These are phyloP conservation scores for Boletus sensibilis DNA, from an alignment of 768 basidiomycete genomes.

Conservation along the genomic window DNA sequence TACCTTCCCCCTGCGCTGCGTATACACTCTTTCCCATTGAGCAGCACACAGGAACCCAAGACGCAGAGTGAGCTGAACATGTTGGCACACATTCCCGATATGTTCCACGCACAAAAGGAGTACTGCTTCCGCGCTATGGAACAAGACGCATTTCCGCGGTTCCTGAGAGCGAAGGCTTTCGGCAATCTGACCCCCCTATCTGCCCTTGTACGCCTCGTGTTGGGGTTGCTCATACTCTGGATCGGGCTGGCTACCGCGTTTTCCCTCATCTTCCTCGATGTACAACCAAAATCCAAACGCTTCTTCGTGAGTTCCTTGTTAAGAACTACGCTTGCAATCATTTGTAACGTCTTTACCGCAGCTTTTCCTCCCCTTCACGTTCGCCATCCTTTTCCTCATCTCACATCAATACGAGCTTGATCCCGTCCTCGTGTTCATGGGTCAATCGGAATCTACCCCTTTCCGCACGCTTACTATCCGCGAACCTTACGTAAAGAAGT, in stretches of 20 bases:
- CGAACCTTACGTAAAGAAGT: conserved; percentile 91
- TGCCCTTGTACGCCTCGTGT: conserved; percentile 79
- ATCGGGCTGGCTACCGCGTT: conserved; percentile 91
- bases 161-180: conserved; percentile 96
- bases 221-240: conserved; percentile 87
- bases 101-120: conserved; percentile 97
- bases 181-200: conserved; percentile 94
- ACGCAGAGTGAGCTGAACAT: conserved; percentile 62
- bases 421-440: conserved; percentile 90
- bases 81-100: conserved; percentile 91
- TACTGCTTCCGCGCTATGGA: conserved; percentile 97
- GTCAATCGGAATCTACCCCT: conserved; percentile 94
- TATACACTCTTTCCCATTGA: conserved; percentile 87
- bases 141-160: conserved; percentile 90
- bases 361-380: conserved; percentile 92
- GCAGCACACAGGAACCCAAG: conserved; percentile 68
- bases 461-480: conserved; percentile 91
- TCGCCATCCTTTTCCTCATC: conserved; percentile 88
- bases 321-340: background rate
- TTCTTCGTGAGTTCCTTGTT: conserved; percentile 77
- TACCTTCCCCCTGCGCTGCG: conserved; percentile 94
- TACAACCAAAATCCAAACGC: conserved; percentile 86
- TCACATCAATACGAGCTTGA: conserved; percentile 98
- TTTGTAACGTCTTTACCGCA: conserved; percentile 32
- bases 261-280: conserved; percentile 90